These are phyloP conservation scores for Mariannaea sp. DNA, from an alignment of 2,329 filamentous ascomycete genomes.

Conservation along the genomic window DNA sequence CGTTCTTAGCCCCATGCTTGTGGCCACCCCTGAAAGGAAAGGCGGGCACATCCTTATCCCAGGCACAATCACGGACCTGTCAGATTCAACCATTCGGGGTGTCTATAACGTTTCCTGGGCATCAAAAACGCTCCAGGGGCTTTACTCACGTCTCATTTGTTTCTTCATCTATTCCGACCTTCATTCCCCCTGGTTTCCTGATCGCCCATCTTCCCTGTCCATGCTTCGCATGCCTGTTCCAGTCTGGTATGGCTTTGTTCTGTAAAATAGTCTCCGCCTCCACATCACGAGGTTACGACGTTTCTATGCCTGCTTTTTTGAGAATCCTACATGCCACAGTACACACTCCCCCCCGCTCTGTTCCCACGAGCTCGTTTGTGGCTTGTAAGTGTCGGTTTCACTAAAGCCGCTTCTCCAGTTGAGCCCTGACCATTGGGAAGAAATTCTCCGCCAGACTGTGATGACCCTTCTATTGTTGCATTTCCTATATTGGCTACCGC, in stretches of 20 bases:
- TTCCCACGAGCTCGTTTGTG: slow-evolving; percentile 34
- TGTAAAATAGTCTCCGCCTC: slow-evolving; percentile 40
- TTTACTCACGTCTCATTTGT: slow-evolving; percentile 34
- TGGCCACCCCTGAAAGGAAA: slow-evolving; percentile 33
- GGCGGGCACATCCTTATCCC: slow-evolving; percentile 28
- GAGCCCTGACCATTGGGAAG: slow-evolving; percentile 35
- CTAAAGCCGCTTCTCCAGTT: slow-evolving; percentile 36
- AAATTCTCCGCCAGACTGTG: slow-evolving; percentile 35
- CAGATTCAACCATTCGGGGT: slow-evolving; percentile 30
- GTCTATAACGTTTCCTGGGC: slow-evolving; percentile 36
- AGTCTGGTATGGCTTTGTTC: slow-evolving; percentile 36
- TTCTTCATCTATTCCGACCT: slow-evolving; percentile 36
- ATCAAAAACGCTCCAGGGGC: slow-evolving; percentile 32
- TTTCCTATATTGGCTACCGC: slow-evolving; percentile 47
- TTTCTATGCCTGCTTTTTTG: slow-evolving; percentile 29
- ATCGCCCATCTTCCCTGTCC: slow-evolving; percentile 39
- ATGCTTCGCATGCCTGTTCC: slow-evolving; percentile 39
- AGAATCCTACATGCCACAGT: slow-evolving; percentile 32
- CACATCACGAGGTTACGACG: slow-evolving; percentile 32
- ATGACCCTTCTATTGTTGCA: slow-evolving; percentile 40
- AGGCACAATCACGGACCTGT: slow-evolving; percentile 37
- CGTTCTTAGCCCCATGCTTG: slow-evolving; percentile 36
- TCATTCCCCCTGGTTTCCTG: slow-evolving; percentile 34
- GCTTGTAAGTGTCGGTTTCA: slow-evolving; percentile 38
- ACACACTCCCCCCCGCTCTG: slow-evolving; percentile 34